phyloP scores from a whole-genome alignment of 2,329 filamentous ascomycete species.

The Purpureocillium takamizusanense region DNA sequence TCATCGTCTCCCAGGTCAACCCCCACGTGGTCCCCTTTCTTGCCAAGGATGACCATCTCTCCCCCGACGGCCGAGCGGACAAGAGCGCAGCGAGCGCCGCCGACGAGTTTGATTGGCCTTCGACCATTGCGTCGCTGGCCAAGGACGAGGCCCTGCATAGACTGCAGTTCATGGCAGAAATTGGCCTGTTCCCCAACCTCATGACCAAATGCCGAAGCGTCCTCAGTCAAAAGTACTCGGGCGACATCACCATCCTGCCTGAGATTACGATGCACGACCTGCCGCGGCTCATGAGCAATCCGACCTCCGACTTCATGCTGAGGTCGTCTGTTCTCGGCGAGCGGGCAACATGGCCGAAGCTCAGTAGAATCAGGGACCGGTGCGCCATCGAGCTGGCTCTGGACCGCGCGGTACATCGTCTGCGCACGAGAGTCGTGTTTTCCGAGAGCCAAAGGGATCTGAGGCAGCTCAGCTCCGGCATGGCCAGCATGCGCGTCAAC shows the following conservation, averaged over 20 bases:
- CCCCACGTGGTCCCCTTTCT: slow-evolving; percentile 88
- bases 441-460: slow-evolving; percentile 55
- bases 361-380: slow-evolving; percentile 76
- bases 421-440: slow-evolving; percentile 62
- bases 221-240: slow-evolving; percentile 83
- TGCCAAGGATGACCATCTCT: slow-evolving; percentile 57
- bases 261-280: slow-evolving; percentile 68
- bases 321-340: slow-evolving; percentile 70
- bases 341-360: slow-evolving; percentile 82
- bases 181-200: slow-evolving; percentile 71
- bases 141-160: slow-evolving; percentile 74
- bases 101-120: slow-evolving; percentile 49
- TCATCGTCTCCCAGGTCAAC: slow-evolving; percentile 95
- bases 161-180: slow-evolving; percentile 69
- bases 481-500: slow-evolving; percentile 17
- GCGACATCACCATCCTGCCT: slow-evolving; percentile 89
- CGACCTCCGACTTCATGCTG: slow-evolving; percentile 78
- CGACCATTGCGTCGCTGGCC: slow-evolving; percentile 60
- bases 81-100: slow-evolving; percentile 12
- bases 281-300: slow-evolving; percentile 71
- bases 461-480: slow-evolving; percentile 30
- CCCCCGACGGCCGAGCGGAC: slow-evolving; percentile 22
- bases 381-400: slow-evolving; percentile 83
- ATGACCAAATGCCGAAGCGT: slow-evolving; percentile 73
- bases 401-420: slow-evolving; percentile 61